Base-by-base conservation (phyloP, 768 basidiomycete genomes). In the Phaeolepiota aurea region DNA sequence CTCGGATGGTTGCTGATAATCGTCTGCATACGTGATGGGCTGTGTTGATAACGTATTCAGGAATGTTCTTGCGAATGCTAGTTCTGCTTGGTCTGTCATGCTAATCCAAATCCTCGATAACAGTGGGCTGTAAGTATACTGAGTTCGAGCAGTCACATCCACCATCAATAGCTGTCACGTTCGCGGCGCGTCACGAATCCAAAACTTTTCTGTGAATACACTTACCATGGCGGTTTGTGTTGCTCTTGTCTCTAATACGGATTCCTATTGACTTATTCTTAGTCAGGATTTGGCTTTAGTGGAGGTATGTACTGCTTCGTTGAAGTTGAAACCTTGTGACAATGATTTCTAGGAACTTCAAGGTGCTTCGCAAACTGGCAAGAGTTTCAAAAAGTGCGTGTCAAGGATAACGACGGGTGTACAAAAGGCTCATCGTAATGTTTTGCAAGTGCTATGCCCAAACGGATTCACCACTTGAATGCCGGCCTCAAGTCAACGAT, bases 321-420 rank as follows among this genome's bases (percentile, higher is more conserved):
- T n/a, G n/a, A n/a, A n/a, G n/a, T n/a, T n/a, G n/a, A n/a, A n/a
- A n/a, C n/a, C n/a, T n/a, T n/a, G n/a, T n/a, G n/a, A n/a, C n/a
- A n/a, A n/a, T n/a, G n/a, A n/a, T n/a, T n/a, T n/a, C n/a, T 16
- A 91, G 89, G 88, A 51, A 79, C 78, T 48, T 78, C 87, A 46
- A 75, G 87, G 53, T 96, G 92, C 63, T 92, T 92, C 61, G 70
- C 77, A 10, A 88, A 83, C 65, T 94, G 91, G 90, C 90, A 92
- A 54, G 87, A 92, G 60, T 86, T 88, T 64, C 71, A 79, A 49
- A 84, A 81, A 55, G 85, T 82, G 43, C 19, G 53, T 40, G 35
- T 2, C 18, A 12, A n/a, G n/a, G n/a, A n/a, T n/a, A n/a, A n/a
- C n/a, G n/a, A n/a, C n/a, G n/a, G n/a, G n/a, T 36, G 41, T 48